Evolutionary conservation across 164 flowering plant species (phyloP), one percentile per base, ranked within the genome.

Genomic region (Stephania japonica): DNA sequence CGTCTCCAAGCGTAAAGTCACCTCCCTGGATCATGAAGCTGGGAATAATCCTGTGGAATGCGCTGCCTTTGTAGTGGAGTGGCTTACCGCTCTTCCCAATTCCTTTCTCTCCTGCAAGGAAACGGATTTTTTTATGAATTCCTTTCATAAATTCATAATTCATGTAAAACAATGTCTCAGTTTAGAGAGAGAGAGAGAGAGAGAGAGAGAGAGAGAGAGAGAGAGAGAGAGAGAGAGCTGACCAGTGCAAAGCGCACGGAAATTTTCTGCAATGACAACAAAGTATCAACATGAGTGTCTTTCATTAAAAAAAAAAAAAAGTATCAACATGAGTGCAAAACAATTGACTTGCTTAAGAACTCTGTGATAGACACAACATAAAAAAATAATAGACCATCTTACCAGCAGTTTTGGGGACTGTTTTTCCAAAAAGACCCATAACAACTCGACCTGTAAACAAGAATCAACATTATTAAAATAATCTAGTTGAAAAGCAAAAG

Each of bases 11-110:
- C 1, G 99, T 93, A 71, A 95, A 93, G 73, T 95, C 99, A 78
- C 99, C 99, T 71, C 99, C 99, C 74, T 95, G 99, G 75, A 93
- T 63, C 99, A 95, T 95, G 78, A 95, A 95, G 85, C 94, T 95
- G 56, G 99, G 98, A 72, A 95, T 95, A 70, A 95, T 95, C 77
- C 99, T 85, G 64, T 95, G 99, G 85, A 93, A 90, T 47, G 80
- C 18, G 80, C 98, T 95, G 49, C 96, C 97, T 79, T 93, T 95
- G 84, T 78, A 95, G 78, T 91, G 97, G n/a, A 95, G 93, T 68
- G 97, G 94, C 76, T 93, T 93, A 53, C 97, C 98, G 73, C 84
- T 85, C 80, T 86, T 86, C 38, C 97, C 97, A 73, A 78, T 41
- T 42, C 98, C 98, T 72, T 93, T 93, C 81, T 95, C 99, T 47